Evolutionary conservation across 2,329 filamentous ascomycete genomes (phyloP).

Genomic region (Sclerotinia subarctica): DNA sequence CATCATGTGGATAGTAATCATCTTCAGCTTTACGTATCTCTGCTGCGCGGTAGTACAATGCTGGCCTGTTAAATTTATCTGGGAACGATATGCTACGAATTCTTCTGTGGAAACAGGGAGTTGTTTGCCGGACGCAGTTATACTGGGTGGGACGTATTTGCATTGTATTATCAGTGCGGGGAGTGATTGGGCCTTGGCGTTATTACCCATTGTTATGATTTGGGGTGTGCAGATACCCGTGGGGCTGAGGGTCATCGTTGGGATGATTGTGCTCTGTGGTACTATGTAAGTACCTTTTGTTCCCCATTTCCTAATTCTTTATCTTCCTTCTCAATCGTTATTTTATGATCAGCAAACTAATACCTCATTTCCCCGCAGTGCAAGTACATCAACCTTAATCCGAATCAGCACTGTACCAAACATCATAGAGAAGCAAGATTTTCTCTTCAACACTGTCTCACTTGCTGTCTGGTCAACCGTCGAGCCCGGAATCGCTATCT

Average conservation of each 20-base stretch:
- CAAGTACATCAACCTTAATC: neutral
- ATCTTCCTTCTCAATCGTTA: too few relatives aligned
- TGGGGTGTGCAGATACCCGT: neutral
- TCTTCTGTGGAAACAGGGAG: neutral
- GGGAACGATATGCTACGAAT: neutral
- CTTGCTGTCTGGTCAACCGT: neutral
- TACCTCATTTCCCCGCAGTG: neutral
- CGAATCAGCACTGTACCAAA: neutral
- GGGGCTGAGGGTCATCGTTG: neutral
- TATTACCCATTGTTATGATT: slow-evolving; percentile 2
- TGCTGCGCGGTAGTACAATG: neutral
- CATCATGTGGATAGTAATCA: neutral
- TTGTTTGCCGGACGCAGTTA: neutral
- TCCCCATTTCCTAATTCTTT: too few relatives aligned
- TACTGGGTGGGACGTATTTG: neutral
- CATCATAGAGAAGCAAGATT: neutral
- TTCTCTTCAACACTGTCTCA: neutral
- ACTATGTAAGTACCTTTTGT: neutral
- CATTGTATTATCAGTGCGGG: neutral
- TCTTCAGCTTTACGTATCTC: neutral
- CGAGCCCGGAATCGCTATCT: neutral
- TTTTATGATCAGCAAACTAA: neutral
- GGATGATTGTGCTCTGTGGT: neutral
- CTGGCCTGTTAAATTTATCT: neutral
- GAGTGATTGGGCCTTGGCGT: neutral